Evolutionary conservation across 2,329 filamentous ascomycete species (phyloP).

Genomic region (Elsinoe arachidis): DNA sequence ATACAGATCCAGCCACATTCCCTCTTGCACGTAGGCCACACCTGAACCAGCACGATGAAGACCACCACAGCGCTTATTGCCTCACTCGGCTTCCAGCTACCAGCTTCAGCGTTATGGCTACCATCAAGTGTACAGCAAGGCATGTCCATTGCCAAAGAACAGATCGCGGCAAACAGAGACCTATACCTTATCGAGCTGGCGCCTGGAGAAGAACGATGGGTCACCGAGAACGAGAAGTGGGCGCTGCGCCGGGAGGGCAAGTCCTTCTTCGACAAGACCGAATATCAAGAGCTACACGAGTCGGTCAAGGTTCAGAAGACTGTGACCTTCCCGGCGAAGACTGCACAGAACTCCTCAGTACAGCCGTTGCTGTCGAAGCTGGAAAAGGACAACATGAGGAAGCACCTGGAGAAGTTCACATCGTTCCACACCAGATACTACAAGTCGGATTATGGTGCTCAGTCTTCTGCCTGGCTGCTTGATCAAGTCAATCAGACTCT

Average conservation of each 20-base stretch:
- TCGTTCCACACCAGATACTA: conserved; percentile 77
- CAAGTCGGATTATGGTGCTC: conserved; percentile 65
- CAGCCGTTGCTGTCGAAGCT: conserved; percentile 59
- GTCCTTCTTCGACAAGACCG: conserved; percentile 85
- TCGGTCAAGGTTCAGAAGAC: conserved; percentile 23
- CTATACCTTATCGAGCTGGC: conserved; percentile 72
- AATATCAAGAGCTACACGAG: conserved; percentile 55
- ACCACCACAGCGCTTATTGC: neutral
- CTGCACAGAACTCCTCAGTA: conserved; percentile 57
- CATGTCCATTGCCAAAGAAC: conserved; percentile 18
- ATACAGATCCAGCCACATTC: no score
- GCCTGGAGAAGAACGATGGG: conserved; percentile 76
- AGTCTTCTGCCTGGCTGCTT: conserved; percentile 84
- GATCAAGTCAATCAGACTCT: conserved; percentile 65
- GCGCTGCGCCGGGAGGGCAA: conserved; percentile 53
- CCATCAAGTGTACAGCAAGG: conserved; percentile 16
- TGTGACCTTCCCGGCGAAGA: conserved; percentile 58
- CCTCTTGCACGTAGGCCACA: no score
- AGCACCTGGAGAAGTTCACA: conserved; percentile 69
- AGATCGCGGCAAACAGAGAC: conserved; percentile 32
- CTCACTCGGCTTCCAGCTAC: neutral
- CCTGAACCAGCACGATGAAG: conserved; percentile 3
- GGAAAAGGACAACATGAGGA: conserved; percentile 65
- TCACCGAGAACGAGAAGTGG: conserved; percentile 95
- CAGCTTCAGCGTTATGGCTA: conserved; percentile 14